Conservation (phyloP, 192 early-diverging fungal genomes). For the Linnemannia hyalina region DNA sequence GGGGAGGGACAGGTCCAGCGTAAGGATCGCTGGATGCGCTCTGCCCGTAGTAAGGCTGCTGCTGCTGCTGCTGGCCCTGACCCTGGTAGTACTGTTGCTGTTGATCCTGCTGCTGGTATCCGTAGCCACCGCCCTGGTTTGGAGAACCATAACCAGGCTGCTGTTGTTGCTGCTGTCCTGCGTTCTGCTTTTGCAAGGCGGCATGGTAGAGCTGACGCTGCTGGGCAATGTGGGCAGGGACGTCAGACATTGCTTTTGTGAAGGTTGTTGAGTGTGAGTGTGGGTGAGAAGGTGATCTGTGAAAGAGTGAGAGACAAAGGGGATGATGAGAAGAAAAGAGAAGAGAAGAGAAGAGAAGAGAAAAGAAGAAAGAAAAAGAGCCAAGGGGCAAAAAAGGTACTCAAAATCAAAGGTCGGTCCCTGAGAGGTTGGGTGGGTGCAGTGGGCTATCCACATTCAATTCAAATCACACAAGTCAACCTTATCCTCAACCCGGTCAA, state of each 20-base stretch:
- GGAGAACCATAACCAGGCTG: conserved; percentile 11
- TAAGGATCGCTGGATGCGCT: conserved; percentile 15
- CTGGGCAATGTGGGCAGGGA: conserved; percentile 53
- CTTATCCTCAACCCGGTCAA: too few species aligned
- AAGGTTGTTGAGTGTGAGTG: background rate
- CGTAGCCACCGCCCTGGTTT: conserved; percentile 5
- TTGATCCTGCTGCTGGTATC: conserved; percentile 42
- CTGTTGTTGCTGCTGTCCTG: conserved; percentile 31
- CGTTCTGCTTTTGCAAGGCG: conserved; percentile 53
- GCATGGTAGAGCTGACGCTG: conserved; percentile 55
- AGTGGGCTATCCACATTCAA: too few species aligned
- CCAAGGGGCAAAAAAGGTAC: background rate
- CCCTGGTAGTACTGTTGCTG: conserved; percentile 40
- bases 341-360: conserved; percentile 6
- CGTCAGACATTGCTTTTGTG: conserved; percentile 41
- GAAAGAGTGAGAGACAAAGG: background rate
- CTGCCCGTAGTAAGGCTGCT: conserved; percentile 42
- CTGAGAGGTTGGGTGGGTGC: background rate
- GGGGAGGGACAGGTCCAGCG: conserved; percentile 11
- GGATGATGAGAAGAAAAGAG: background rate
- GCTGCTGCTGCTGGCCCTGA: conserved; percentile 34
- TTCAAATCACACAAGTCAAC: too few species aligned
- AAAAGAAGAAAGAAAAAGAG: background rate
- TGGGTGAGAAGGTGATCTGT: background rate
- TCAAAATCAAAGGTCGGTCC: background rate